phyloP scores from a whole-genome alignment of 805 yeast genomes.

The Wickerhamomyces queroliae region DNA sequence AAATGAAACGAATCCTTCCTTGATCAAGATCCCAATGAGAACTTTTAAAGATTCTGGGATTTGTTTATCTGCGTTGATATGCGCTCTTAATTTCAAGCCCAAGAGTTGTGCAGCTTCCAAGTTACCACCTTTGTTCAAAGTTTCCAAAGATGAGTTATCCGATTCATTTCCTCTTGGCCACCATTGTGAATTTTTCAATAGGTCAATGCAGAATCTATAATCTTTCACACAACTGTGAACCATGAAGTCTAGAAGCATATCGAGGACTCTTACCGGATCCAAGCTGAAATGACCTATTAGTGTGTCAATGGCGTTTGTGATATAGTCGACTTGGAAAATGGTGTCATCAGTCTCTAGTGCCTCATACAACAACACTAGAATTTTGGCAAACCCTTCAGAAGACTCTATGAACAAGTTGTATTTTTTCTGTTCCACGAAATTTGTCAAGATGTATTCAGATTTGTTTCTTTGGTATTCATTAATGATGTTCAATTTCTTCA shows the following conservation, averaged over 20 bases:
- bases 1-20: conserved; percentile 60
- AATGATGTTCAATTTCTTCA: conserved; percentile 25
- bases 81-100: conserved; percentile 35
- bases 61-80: conserved; percentile 25
- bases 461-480: conserved; percentile 3
- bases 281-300: conserved; percentile 70
- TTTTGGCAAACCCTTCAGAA: conserved; percentile 69
- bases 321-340: conserved; percentile 34
- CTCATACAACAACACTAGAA: conserved; percentile 42
- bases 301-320: conserved; percentile 42
- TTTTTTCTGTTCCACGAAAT: conserved; percentile 34
- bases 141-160: conserved; percentile 26
- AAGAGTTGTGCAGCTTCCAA: conserved; percentile 48
- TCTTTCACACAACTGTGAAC: conserved; percentile 37
- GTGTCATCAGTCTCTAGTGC: conserved; percentile 37
- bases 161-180: conserved; percentile 47
- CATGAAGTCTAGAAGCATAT: conserved; percentile 52
- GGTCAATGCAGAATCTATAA: conserved; percentile 38
- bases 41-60: conserved; percentile 38
- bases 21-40: conserved; percentile 51
- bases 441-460: background rate
- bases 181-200: conserved; percentile 54
- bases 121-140: conserved; percentile 46
- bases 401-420: conserved; percentile 71
- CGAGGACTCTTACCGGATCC: conserved; percentile 68